These are phyloP conservation scores for Neurospora sp. DNA, from an alignment of 495 filamentous ascomycete genomes.

Conservation along the genomic window DNA sequence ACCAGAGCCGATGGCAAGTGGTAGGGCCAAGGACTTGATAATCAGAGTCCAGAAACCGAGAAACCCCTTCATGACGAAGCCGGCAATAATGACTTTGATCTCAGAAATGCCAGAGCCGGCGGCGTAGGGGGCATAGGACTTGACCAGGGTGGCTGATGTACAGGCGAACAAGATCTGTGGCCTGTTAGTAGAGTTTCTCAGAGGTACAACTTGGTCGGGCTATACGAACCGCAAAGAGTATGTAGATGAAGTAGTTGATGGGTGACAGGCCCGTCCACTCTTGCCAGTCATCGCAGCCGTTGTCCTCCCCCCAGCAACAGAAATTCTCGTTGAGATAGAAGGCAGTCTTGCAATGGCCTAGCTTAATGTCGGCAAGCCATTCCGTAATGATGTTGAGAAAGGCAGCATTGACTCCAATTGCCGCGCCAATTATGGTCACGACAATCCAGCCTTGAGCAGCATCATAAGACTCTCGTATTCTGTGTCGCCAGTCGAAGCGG, in stretches of 20 bases:
- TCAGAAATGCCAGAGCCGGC: slow-evolving; percentile 96
- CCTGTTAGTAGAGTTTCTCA: slow-evolving; percentile 8
- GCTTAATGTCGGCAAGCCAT: slow-evolving; percentile 92
- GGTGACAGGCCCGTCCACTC: slow-evolving; percentile 70
- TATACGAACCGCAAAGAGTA: slow-evolving; percentile 66
- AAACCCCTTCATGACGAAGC: slow-evolving; percentile 99
- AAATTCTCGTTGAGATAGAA: slow-evolving; percentile 98
- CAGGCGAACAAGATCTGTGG: slow-evolving; percentile 67
- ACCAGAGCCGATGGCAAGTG: slow-evolving; percentile 88
- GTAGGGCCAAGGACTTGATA: slow-evolving; percentile 89
- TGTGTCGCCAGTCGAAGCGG: slow-evolving; percentile 68
- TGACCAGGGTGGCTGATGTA: slow-evolving; percentile 75
- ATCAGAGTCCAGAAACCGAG: slow-evolving; percentile 83
- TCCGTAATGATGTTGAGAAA: slow-evolving; percentile 94
- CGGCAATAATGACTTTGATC: slow-evolving; percentile 98
- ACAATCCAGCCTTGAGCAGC: slow-evolving; percentile 98
- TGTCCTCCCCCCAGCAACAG: slow-evolving; percentile 95
- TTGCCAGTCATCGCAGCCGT: slow-evolving; percentile 84
- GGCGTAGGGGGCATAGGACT: slow-evolving; percentile 90
- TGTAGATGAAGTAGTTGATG: slow-evolving; percentile 82
- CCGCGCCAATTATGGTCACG: slow-evolving; percentile 83
- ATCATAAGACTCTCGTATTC: slow-evolving; percentile 80
- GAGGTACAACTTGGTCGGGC: neutral
- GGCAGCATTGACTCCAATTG: slow-evolving; percentile 87
- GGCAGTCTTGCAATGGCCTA: slow-evolving; percentile 84